Percentiles rank a stretch among this genome's conserved stretches.
These are phyloP conservation scores for Achaetomium macrosporum DNA, from an alignment of 2,329 filamentous ascomycete species.

Conservation along the genomic window DNA sequence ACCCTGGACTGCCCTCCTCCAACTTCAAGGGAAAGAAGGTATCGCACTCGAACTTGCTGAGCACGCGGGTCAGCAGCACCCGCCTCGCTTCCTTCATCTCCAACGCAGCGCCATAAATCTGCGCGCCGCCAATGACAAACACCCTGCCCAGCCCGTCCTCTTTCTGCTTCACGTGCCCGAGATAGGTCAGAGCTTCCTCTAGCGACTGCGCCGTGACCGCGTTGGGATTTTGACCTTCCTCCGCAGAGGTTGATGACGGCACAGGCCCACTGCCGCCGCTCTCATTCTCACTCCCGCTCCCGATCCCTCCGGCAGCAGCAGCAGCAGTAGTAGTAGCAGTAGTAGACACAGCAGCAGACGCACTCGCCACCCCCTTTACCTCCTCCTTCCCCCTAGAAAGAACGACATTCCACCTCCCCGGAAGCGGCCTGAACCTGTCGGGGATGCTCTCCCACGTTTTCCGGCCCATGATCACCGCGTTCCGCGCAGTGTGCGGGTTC, in stretches of 20 bases:
- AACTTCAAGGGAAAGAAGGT: conserved; percentile 63
- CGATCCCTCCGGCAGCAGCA: background rate
- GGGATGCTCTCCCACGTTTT: conserved; percentile 96
- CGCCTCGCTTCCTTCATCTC: conserved; percentile 49
- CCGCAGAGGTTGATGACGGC: too few relatives aligned
- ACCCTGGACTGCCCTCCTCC: conserved; percentile 39
- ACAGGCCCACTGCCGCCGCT: too few relatives aligned
- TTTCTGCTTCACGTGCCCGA: conserved; percentile 27
- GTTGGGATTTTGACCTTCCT: too few relatives aligned
- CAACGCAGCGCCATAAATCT: conserved; percentile 74
- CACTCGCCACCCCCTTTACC: too few relatives aligned
- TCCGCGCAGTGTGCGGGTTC: too few relatives aligned
- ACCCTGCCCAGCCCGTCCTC: conserved; percentile 46
- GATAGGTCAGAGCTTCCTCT: conserved; percentile 48
- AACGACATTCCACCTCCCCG: conserved; percentile 74
- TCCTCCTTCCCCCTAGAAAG: conserved; percentile 52
- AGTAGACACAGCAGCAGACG: background rate
- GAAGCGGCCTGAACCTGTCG: conserved; percentile 68
- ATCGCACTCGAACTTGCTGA: conserved; percentile 68
- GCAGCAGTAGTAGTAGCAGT: background rate
- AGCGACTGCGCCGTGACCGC: conserved; percentile 55
- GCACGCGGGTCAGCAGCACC: conserved; percentile 65
- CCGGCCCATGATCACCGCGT: conserved; percentile 92
- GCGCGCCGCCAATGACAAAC: conserved; percentile 86
- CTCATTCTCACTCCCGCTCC: too few relatives aligned